These are phyloP conservation scores for Colletotrichum navitas DNA, from an alignment of 2,329 filamentous ascomycete genomes.

Conservation along the genomic window DNA sequence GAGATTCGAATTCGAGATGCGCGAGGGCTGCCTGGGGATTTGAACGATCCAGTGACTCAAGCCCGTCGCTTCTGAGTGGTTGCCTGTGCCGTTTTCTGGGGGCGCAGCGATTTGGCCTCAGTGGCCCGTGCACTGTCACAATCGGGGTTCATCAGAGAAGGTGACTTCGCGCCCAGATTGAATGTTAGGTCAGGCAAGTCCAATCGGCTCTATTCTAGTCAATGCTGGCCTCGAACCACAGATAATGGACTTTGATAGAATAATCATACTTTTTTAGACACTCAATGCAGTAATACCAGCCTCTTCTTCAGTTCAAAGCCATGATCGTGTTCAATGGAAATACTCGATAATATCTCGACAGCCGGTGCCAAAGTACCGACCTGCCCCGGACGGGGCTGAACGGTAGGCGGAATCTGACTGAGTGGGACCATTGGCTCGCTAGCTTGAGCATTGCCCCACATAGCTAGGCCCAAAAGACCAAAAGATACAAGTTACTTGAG, in stretches of 20 bases:
- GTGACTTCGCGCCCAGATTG: constrained; percentile 14
- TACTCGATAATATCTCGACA: not conserved
- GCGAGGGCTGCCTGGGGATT: constrained; percentile 42
- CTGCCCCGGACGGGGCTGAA: constrained; percentile 26
- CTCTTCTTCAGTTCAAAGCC: fast-evolving
- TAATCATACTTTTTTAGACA: no score
- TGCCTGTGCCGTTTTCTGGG: constrained; percentile 25
- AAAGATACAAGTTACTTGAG: constrained; percentile 36
- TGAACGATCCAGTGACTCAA: constrained; percentile 36
- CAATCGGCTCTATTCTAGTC: fast-evolving
- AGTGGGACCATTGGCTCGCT: constrained; percentile 1
- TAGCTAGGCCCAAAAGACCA: constrained; percentile 9
- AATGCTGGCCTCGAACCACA: fast-evolving
- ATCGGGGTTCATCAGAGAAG: not conserved
- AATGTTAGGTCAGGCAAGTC: not conserved
- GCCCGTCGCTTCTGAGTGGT: constrained; percentile 21
- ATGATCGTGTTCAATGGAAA: not conserved
- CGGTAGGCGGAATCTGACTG: constrained; percentile 21
- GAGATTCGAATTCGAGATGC: constrained; percentile 8
- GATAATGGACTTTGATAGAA: fast-evolving
- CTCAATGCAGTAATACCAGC: fast-evolving
- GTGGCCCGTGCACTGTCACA: constrained; percentile 31
- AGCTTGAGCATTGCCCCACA: not conserved
- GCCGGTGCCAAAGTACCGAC: constrained; percentile 1
- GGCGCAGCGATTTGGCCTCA: constrained; percentile 42